These are phyloP conservation scores for Rhamnella rubrinervis DNA, from an alignment of 331 rosid genomes.

Conservation along the genomic window DNA sequence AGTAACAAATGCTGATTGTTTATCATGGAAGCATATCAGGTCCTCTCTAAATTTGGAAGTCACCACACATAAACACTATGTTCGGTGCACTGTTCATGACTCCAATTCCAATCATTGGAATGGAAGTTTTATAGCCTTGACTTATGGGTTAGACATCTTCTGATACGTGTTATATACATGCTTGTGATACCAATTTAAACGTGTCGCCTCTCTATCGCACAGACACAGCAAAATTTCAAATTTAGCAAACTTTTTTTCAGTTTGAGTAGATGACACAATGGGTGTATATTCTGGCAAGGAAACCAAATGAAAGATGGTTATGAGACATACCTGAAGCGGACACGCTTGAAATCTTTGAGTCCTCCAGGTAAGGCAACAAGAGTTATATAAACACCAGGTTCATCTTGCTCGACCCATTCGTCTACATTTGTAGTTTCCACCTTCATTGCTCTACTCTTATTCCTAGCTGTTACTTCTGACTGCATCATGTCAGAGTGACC, in stretches of 20 bases:
- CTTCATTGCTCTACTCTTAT: conserved; percentile 25
- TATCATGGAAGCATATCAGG: too few relatives aligned
- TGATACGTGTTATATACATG: too few relatives aligned
- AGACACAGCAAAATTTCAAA: not conserved
- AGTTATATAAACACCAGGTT: conserved; percentile 41
- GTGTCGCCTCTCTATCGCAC: too few relatives aligned
- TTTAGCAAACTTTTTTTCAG: too few relatives aligned
- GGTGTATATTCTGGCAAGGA: not conserved
- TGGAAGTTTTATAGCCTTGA: too few relatives aligned
- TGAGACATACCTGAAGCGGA: conserved; percentile 40
- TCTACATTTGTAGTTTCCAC: conserved; percentile 20
- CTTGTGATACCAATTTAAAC: too few relatives aligned
- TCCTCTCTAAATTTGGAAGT: too few relatives aligned
- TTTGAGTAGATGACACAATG: conserved; percentile 7
- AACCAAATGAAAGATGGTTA: not conserved
- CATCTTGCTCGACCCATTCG: conserved; percentile 44
- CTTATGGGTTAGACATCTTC: too few relatives aligned
- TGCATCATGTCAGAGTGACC: conserved; percentile 19
- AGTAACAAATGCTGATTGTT: too few relatives aligned
- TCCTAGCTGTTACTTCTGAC: conserved; percentile 24
- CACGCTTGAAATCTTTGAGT: conserved; percentile 41
- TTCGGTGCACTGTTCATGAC: too few relatives aligned
- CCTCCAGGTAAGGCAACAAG: conserved; percentile 37
- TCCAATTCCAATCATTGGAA: too few relatives aligned
- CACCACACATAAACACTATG: too few relatives aligned